phyloP scores from a whole-genome alignment of 2,329 filamentous ascomycete genomes.

The Fusarium sambucinum region DNA sequence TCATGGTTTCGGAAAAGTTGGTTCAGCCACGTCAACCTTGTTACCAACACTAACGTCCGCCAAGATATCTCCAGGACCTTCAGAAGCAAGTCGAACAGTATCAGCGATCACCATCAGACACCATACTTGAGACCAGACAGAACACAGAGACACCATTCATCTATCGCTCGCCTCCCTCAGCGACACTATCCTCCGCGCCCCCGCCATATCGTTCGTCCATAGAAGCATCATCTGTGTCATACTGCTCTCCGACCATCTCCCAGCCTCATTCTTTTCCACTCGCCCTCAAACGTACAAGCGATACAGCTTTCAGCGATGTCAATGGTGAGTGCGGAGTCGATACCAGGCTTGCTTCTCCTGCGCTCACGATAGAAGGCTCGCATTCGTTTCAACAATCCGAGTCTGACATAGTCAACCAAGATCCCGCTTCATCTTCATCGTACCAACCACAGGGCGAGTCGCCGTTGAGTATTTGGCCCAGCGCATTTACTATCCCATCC shows the following conservation, averaged over 20 bases:
- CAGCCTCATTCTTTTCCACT: slow-evolving; percentile 14
- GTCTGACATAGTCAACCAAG: slow-evolving; percentile 12
- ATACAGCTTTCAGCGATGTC: slow-evolving; percentile 32
- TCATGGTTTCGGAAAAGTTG: slow-evolving; percentile 52
- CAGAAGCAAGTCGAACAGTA: slow-evolving; percentile 40
- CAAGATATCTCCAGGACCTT: slow-evolving; percentile 46
- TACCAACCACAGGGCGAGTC: slow-evolving; percentile 20
- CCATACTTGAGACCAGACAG: slow-evolving; percentile 9
- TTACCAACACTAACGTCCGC: slow-evolving; percentile 11
- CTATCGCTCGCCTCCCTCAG: slow-evolving; percentile 27
- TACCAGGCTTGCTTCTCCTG: slow-evolving; percentile 33
- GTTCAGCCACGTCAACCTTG: not conserved
- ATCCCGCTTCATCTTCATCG: slow-evolving; percentile 8
- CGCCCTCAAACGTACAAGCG: slow-evolving; percentile 22
- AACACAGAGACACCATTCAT: not conserved
- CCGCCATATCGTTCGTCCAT: slow-evolving; percentile 35
- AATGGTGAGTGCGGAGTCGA: slow-evolving; percentile 32
- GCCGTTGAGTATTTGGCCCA: slow-evolving; percentile 47
- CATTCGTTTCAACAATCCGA: slow-evolving; percentile 24
- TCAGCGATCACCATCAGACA: slow-evolving; percentile 23
- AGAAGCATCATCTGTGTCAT: slow-evolving; percentile 17
- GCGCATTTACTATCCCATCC: slow-evolving; percentile 48
- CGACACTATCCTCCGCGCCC: slow-evolving; percentile 18
- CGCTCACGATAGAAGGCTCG: slow-evolving; percentile 28
- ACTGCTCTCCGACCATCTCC: slow-evolving; percentile 23